These are phyloP conservation scores for Zymoseptoria passerinii DNA, from an alignment of 2,329 filamentous ascomycete species.

Conservation along the genomic window DNA sequence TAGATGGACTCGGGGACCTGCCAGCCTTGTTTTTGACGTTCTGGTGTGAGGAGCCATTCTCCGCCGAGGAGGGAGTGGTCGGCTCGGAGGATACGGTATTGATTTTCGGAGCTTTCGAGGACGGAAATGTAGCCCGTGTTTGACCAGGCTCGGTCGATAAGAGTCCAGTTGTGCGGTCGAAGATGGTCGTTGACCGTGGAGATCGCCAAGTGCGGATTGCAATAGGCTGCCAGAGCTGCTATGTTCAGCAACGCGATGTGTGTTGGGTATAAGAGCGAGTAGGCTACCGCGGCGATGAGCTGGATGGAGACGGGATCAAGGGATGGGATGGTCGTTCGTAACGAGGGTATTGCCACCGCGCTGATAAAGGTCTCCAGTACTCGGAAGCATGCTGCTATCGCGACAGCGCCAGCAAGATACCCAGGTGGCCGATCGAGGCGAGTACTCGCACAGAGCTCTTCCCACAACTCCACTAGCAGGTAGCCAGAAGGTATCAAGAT, in stretches of 20 bases:
- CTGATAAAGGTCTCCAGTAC: not conserved
- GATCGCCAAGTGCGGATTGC: slow-evolving; percentile 63
- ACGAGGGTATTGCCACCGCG: not conserved
- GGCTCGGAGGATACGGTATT: slow-evolving; percentile 77
- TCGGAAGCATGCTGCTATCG: not conserved
- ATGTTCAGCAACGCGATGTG: slow-evolving; percentile 57
- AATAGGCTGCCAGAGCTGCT: slow-evolving; percentile 36
- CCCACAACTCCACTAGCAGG: slow-evolving; percentile 23
- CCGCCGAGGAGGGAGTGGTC: slow-evolving; percentile 92
- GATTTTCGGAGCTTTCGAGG: slow-evolving; percentile 61
- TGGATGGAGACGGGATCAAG: not conserved
- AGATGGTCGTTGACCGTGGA: slow-evolving; percentile 57
- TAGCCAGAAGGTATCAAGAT: slow-evolving; percentile 35
- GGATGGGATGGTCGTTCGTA: not conserved
- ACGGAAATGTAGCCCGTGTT: slow-evolving; percentile 89
- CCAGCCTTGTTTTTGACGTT: slow-evolving; percentile 33
- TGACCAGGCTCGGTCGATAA: slow-evolving; percentile 78
- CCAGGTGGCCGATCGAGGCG: slow-evolving; percentile 29
- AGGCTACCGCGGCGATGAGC: not conserved
- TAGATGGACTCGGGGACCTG: slow-evolving; percentile 78
- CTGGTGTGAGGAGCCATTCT: slow-evolving; percentile 63
- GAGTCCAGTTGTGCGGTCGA: slow-evolving; percentile 56
- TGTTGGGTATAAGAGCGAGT: not conserved
- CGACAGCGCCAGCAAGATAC: slow-evolving; percentile 1
- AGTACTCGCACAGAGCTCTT: not conserved